Conservation (phyloP, 805 yeast species). For the Yarrowia sp. region DNA sequence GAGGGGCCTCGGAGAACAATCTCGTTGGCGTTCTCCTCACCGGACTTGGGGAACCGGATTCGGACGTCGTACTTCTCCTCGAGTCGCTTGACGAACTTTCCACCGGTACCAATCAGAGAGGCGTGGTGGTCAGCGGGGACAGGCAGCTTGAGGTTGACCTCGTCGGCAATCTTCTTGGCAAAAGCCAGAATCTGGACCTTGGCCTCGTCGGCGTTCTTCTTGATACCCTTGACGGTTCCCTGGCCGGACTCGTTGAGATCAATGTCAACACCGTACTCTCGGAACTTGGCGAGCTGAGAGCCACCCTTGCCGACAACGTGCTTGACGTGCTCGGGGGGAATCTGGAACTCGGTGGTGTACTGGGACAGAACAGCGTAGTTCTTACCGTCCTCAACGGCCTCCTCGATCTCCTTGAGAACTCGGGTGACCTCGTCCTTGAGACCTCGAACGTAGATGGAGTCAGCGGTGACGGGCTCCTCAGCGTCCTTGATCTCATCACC, state of each 20-base stretch:
- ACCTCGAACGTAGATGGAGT: constrained; percentile 74
- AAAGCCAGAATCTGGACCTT: constrained; percentile 62
- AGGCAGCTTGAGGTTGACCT: constrained; percentile 65
- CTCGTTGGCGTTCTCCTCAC: constrained; percentile 56
- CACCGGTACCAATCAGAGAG: constrained; percentile 81
- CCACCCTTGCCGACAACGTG: constrained; percentile 93
- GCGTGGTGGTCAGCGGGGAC: constrained; percentile 83
- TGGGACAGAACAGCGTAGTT: constrained; percentile 58
- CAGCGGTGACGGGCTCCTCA: constrained; percentile 50
- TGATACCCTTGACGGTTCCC: constrained; percentile 75
- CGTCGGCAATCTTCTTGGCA: constrained; percentile 84
- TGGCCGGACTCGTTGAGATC: constrained; percentile 70
- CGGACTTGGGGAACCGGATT: constrained; percentile 61
- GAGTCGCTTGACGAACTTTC: constrained; percentile 80
- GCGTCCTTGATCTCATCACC: constrained; percentile 49
- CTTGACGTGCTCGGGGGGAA: constrained; percentile 73
- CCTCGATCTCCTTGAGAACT: constrained; percentile 60
- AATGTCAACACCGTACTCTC: constrained; percentile 75
- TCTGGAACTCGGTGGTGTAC: constrained; percentile 57
- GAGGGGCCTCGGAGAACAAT: constrained; percentile 86
- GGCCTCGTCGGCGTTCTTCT: constrained; percentile 78
- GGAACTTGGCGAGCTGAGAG: constrained; percentile 67
- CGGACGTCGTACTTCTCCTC: constrained; percentile 86
- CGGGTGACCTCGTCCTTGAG: constrained; percentile 64
- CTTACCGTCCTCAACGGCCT: constrained; percentile 62